A percentile compares a stretch with the other conserved stretches of the same genome.
Evolutionary conservation across 2,329 filamentous ascomycete species (phyloP).

Genomic region (Xylariaceae sp.): DNA sequence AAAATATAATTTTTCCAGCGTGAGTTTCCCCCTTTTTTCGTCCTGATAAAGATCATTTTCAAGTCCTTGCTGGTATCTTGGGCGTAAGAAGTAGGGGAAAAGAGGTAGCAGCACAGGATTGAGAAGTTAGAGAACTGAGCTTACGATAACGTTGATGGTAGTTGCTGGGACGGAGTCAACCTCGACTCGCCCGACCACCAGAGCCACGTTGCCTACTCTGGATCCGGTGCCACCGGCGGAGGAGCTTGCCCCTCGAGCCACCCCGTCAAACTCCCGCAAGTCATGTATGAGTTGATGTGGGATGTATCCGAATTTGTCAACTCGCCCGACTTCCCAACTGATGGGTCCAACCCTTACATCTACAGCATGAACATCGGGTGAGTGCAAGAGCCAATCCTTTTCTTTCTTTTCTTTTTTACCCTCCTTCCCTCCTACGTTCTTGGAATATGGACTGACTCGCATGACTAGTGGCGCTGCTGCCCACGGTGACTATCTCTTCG

Average conservation of each 20-base stretch:
- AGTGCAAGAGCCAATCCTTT: constrained; percentile 7
- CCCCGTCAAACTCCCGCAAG: constrained; percentile 44
- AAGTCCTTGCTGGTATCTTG: too few relatives aligned
- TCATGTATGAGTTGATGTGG: constrained; percentile 49
- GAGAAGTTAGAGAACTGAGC: neutral
- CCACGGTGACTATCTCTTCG: constrained; percentile 50
- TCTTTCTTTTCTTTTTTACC: neutral
- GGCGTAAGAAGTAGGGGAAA: neutral
- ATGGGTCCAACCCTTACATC: constrained; percentile 40
- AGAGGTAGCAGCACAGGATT: neutral
- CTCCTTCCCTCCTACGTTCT: neutral
- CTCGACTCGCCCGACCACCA: constrained; percentile 46
- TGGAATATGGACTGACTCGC: neutral
- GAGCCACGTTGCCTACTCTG: constrained; percentile 44
- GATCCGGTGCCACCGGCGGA: constrained; percentile 42
- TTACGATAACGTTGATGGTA: constrained; percentile 22
- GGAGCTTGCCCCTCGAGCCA: constrained; percentile 43
- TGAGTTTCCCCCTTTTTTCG: constrained; percentile 19
- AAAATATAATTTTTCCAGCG: constrained; percentile 49
- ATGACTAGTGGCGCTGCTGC: constrained; percentile 39
- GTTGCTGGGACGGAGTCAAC: constrained; percentile 48
- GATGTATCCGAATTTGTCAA: constrained; percentile 40
- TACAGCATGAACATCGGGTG: constrained; percentile 43
- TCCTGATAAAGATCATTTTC: too few relatives aligned
- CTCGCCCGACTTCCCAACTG: constrained; percentile 39